Evolutionary conservation across 1,139 yeast genomes (phyloP), one percentile per base, ranked within the genome.

Genomic region (Hansenula sp.): DNA sequence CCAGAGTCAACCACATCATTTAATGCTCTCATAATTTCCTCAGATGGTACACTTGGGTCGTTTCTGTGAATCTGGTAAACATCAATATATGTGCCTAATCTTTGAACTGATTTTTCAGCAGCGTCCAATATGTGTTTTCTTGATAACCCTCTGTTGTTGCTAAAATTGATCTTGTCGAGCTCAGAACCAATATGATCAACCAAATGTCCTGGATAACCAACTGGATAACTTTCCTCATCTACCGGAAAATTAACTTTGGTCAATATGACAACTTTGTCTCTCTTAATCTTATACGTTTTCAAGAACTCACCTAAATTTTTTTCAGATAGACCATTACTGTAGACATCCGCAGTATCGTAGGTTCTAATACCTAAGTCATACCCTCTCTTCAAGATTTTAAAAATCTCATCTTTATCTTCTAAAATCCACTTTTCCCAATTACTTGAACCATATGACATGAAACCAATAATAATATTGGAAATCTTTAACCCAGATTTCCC

Each of bases 121-220:
- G 80, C 79, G 53, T 76, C 81, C 28, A 76, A 50, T 25, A 79
- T 71, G 54, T 78, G 81, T 57, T 77, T 78, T 49, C 82, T 62
- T 1, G 82, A 76, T 32, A 76, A 60, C 0, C 83, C 82, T 39
- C 59, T 52, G 12, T 61, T 60, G 43, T 73, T 73, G 42, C 67
- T 54, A 29, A 62, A 54, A 33, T 65, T 65, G 40, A 57, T 43
- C 12, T 49, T 49, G 16, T 61, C 49, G 3, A 50, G 55, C 16
- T 45, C 50, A 1, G 53, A 49, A 1, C 41, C 42, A 9, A 46
- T 45, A 27, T 54, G 47, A 5, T 44, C 59, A n/a, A 54, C 46
- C 11, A 15, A 3, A 17, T 16, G 11, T 5, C 19, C 36, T 24
- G 36, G 27, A 21, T 18, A 33, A 11, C 30, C 38, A 5, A 24